A percentile compares a stretch with the other conserved stretches of the same genome.
These are phyloP conservation scores for Dalbergia cultrata DNA, from an alignment of 306 rosid species.

Conservation along the genomic window DNA sequence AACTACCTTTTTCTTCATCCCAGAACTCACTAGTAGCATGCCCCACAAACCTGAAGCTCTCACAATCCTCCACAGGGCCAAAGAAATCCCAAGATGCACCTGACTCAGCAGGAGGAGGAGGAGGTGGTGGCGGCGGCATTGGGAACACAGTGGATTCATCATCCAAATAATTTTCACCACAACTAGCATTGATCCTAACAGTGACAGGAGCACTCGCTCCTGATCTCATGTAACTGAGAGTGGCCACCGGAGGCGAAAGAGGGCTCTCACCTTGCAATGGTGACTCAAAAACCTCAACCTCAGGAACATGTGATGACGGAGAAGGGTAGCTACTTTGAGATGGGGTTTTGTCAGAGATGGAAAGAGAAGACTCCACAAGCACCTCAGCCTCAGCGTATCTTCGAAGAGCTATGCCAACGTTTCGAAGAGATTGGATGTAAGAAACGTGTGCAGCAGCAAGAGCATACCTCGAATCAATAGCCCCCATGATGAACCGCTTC, in stretches of 20 bases:
- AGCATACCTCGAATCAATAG: slow-evolving; percentile 86
- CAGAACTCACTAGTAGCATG: slow-evolving; percentile 51
- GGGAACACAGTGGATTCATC: slow-evolving; percentile 62
- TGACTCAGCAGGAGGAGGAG: slow-evolving; percentile 66
- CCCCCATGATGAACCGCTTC: slow-evolving; percentile 79
- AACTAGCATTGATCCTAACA: slow-evolving; percentile 58
- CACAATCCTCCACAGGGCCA: slow-evolving; percentile 73
- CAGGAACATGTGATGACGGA: slow-evolving; percentile 72
- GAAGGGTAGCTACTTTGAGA: slow-evolving; percentile 91
- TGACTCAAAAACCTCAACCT: slow-evolving; percentile 70
- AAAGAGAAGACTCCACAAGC: slow-evolving; percentile 77
- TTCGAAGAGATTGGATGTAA: slow-evolving; percentile 74
- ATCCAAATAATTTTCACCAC: slow-evolving; percentile 53
- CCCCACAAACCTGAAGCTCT: slow-evolving; percentile 76
- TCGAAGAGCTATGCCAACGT: slow-evolving; percentile 80
- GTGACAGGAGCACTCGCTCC: slow-evolving; percentile 65
- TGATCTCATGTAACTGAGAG: slow-evolving; percentile 77
- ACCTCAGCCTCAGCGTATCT: slow-evolving; percentile 89
- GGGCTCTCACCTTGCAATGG: slow-evolving; percentile 71
- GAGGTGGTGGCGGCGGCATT: slow-evolving; percentile 76
- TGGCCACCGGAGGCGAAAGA: slow-evolving; percentile 56
- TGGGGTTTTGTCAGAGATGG: slow-evolving; percentile 88
- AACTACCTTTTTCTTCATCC: slow-evolving; percentile 29
- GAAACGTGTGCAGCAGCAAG: slow-evolving; percentile 91
- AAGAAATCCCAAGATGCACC: slow-evolving; percentile 94